A percentile compares a stretch with the other conserved stretches of the same genome.
These are phyloP conservation scores for Lizanozyma gosingica DNA, from an alignment of 1,139 yeast species.

Conservation along the genomic window DNA sequence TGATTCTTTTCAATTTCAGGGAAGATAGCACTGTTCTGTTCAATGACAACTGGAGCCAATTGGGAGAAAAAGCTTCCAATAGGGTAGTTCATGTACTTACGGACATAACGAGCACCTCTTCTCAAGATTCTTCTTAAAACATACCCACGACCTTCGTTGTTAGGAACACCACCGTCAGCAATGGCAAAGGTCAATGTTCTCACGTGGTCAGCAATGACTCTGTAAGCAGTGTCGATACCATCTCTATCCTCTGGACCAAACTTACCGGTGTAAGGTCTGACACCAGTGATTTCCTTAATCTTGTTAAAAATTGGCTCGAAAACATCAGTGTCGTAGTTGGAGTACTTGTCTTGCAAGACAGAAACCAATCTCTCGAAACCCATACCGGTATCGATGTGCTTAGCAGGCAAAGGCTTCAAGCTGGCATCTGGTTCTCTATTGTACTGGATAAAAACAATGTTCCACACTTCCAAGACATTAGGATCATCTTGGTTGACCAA, in stretches of 20 bases:
- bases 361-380: slow-evolving; percentile 97
- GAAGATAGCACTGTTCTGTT: slow-evolving; percentile 78
- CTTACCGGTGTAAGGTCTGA: slow-evolving; percentile 82
- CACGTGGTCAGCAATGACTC: slow-evolving; percentile 97
- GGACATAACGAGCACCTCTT: slow-evolving; percentile 95
- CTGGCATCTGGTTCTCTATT: slow-evolving; percentile 89
- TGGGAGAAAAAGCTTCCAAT: slow-evolving; percentile 89
- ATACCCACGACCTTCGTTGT: slow-evolving; percentile 98
- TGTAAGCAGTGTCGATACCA: slow-evolving; percentile 95
- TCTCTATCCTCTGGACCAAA: slow-evolving; percentile 89
- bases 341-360: slow-evolving; percentile 77
- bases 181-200: slow-evolving; percentile 93
- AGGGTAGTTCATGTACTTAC: slow-evolving; percentile 93
- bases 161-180: slow-evolving; percentile 98
- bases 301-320: slow-evolving; percentile 78
- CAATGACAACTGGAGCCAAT: slow-evolving; percentile 87
- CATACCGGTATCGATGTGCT: slow-evolving; percentile 97
- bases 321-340: slow-evolving; percentile 96
- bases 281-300: slow-evolving; percentile 90
- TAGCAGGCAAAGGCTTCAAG: slow-evolving; percentile 76
- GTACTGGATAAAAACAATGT: slow-evolving; percentile 90
- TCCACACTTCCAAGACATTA: slow-evolving; percentile 95
- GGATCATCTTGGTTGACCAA: slow-evolving; percentile 96
- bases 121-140: slow-evolving; percentile 93
- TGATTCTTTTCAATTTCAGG: slow-evolving; percentile 78